phyloP scores from a whole-genome alignment of 2,329 filamentous ascomycete species.

The Epichloe baconii region DNA sequence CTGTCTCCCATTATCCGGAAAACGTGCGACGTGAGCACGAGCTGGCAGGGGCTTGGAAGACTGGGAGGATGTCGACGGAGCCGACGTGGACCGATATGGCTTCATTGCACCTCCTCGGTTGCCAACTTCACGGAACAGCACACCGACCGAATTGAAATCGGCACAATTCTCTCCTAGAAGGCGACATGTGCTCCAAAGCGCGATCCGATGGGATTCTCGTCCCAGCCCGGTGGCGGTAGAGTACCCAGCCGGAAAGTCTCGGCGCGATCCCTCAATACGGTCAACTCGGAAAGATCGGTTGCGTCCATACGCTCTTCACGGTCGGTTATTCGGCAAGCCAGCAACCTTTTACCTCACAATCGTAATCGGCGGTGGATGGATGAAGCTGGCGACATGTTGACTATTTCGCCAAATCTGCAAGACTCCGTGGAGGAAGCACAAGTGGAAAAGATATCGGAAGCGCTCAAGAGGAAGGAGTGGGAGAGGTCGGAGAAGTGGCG shows the following conservation, averaged over 20 bases:
- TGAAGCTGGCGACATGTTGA: constrained; percentile 55
- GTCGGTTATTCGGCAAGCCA: constrained; percentile 42
- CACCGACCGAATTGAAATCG: constrained; percentile 28
- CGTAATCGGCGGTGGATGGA: constrained; percentile 48
- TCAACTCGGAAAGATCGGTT: constrained; percentile 38
- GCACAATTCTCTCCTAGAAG: constrained; percentile 31
- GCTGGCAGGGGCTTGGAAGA: constrained; percentile 50
- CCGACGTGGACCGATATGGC: constrained; percentile 53
- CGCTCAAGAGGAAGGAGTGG: constrained; percentile 49
- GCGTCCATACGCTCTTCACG: constrained; percentile 39
- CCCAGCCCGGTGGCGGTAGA: constrained; percentile 26
- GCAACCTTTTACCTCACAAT: constrained; percentile 48
- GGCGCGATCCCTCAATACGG: constrained; percentile 44
- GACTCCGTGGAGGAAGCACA: constrained; percentile 43
- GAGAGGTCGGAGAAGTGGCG: constrained; percentile 54
- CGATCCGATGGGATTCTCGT: constrained; percentile 23
- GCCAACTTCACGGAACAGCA: constrained; percentile 27
- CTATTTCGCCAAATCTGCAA: constrained; percentile 41
- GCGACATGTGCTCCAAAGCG: constrained; percentile 30
- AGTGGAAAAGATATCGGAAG: constrained; percentile 37
- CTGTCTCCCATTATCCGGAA: constrained; percentile 30
- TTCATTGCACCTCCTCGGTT: constrained; percentile 41
- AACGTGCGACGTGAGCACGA: constrained; percentile 28
- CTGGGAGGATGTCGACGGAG: constrained; percentile 50
- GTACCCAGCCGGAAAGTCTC: constrained; percentile 42